These are phyloP conservation scores for Tetragonia tetragonoides DNA, from an alignment of 148 eudicot species.

Conservation along the genomic window DNA sequence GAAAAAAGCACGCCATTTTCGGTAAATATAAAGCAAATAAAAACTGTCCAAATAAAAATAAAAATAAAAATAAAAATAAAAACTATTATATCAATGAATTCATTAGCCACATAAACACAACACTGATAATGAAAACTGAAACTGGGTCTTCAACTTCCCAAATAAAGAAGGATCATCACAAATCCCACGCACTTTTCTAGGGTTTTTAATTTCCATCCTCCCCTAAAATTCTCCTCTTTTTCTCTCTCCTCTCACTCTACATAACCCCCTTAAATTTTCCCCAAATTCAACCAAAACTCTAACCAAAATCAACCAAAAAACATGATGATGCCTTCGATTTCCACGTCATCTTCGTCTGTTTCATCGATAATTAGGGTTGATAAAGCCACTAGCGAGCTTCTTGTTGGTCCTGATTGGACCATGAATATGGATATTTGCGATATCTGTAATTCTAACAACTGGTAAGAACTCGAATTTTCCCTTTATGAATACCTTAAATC, in stretches of 20 bases:
- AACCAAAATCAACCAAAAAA: background rate
- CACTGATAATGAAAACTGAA: background rate
- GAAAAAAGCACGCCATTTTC: background rate
- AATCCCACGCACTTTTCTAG: constrained; percentile 12
- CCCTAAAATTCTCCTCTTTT: constrained; percentile 21
- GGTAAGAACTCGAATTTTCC: constrained; percentile 31
- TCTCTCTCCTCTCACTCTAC: constrained; percentile 18
- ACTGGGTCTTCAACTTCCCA: constrained; percentile 2
- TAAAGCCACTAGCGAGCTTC: constrained; percentile 92
- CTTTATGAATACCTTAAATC: background rate
- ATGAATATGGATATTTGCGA: constrained; percentile 90
- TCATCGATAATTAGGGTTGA: constrained; percentile 64
- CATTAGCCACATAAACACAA: background rate
- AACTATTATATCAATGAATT: too few species aligned
- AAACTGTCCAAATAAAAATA: background rate
- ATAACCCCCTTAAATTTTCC: background rate
- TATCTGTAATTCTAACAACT: constrained; percentile 57
- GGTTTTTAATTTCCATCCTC: background rate
- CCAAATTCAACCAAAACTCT: too few species aligned
- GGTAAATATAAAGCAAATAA: background rate
- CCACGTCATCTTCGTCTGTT: constrained; percentile 41
- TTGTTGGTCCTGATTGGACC: constrained; percentile 89
- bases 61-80: background rate
- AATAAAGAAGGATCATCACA: background rate
- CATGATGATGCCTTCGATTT: constrained; percentile 37